Percentiles rank a stretch among this genome's conserved stretches.
phyloP scores from a whole-genome alignment of 2,329 filamentous ascomycete genomes.

The Pseudocercospora macadamiae region DNA sequence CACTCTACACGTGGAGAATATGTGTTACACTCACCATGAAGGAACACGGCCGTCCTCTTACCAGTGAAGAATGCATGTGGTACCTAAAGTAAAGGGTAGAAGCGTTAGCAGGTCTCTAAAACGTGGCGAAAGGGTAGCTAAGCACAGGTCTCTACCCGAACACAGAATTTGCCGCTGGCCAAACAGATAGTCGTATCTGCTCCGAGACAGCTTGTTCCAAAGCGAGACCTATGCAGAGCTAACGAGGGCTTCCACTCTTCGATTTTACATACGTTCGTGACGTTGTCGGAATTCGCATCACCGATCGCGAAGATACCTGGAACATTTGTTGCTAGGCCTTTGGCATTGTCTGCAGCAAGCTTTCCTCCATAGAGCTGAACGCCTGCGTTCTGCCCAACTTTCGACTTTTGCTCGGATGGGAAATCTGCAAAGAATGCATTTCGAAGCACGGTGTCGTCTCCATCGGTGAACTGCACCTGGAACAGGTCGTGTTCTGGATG shows the following conservation, averaged over 20 bases:
- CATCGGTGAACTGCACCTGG: conserved; percentile 13
- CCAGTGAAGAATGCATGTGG: conserved; percentile 19
- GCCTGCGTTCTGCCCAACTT: conserved; percentile 11
- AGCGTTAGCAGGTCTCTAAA: too few species aligned
- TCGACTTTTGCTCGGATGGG: conserved; percentile 16
- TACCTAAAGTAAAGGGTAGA: too few species aligned
- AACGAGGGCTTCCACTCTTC: too few species aligned
- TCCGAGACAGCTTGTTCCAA: too few species aligned
- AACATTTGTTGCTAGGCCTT: conserved; percentile 16
- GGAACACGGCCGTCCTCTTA: conserved; percentile 20
- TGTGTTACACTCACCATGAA: conserved; percentile 16
- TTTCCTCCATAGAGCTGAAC: conserved; percentile 15
- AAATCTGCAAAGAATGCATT: conserved; percentile 20
- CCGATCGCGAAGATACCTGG: conserved; percentile 20
- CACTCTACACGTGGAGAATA: too few species aligned
- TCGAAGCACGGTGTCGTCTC: conserved; percentile 10
- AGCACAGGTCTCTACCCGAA: too few species aligned
- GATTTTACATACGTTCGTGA: conserved; percentile 21
- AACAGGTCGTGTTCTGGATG: conserved; percentile 22
- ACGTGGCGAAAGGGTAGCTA: too few species aligned
- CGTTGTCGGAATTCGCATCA: conserved; percentile 19
- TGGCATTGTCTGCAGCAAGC: conserved; percentile 15
- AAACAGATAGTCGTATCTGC: too few species aligned
- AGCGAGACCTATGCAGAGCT: too few species aligned
- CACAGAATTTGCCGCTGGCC: too few species aligned